Base-by-base conservation (phyloP, 257 asterid genomes). In the Salvia miltiorrhiza region DNA sequence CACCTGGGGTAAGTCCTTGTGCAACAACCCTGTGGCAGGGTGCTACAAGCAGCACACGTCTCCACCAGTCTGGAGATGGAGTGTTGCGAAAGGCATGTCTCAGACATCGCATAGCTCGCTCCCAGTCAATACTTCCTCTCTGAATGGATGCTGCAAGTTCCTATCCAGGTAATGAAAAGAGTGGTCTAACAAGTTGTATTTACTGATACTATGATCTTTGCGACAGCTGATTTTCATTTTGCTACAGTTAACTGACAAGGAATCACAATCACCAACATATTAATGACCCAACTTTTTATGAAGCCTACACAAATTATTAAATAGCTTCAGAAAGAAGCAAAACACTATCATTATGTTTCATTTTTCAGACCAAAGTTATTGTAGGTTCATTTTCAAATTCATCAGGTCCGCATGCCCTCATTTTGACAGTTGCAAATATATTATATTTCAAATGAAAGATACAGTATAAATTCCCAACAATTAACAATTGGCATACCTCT, bases 1-100 rank as follows among this genome's bases (percentile, higher is more conserved):
- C 99, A 72, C 99, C 99, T 49, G 89, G 86, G 14, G 90, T 81
- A 65, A 87, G 91, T 65, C 86, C 89, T 79, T 88, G 99, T 52
- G 86, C 79, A 69, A 81, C 88, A 76, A 17, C 71, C 79, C 99
- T 85, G 62, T 93, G 93, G 82, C 96, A 90, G 12, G 99, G 99
- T 69, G 99, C 97, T 82, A 91, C 76, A 80, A 93, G 94, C 70
- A 93, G 86, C 71, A 93, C 99, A 53, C 99, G 95, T 63, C 90
- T 91, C 99, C 99, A 93, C 99, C 99, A 93, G 77, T 93, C 99
- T 2, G 95, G 97, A 37, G 99, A 93, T 81, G 99, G 99, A 70
- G 95, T 86, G 79, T 86, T 90, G 69, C 99, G 96, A 70, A 93
- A 88, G 72, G 99, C 96, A 82, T 93, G 99, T 77, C 97, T 88